Evolutionary conservation across 148 eudicot genomes (phyloP).

Genomic region (Pouteria glomerata): DNA sequence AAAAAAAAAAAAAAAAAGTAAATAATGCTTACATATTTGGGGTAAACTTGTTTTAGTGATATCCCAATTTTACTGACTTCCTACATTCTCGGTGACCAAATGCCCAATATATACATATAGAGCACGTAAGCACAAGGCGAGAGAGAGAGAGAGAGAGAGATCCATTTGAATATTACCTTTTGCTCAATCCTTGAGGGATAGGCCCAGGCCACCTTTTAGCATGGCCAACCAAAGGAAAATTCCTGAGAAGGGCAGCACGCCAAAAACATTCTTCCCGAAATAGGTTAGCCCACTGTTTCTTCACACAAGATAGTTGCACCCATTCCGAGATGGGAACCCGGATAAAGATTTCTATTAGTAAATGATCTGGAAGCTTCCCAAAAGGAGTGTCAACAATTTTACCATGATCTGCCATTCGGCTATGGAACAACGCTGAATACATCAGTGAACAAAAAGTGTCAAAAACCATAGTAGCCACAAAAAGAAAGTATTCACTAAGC

Average conservation of each 20-base stretch:
- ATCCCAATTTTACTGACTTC: background rate
- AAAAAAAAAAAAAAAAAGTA: background rate
- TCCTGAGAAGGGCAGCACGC: conserved; percentile 61
- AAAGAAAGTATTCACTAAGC: no score
- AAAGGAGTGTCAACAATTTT: conserved; percentile 33
- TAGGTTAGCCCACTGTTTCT: conserved; percentile 61
- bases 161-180: conserved; percentile 35
- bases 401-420: conserved; percentile 21
- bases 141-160: background rate
- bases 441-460: background rate
- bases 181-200: conserved; percentile 64
- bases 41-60: background rate
- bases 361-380: conserved; percentile 67
- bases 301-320: conserved; percentile 52
- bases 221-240: conserved; percentile 42
- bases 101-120: background rate
- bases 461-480: no score
- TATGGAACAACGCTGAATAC: background rate
- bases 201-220: conserved; percentile 80
- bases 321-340: conserved; percentile 66
- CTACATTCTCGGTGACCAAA: background rate
- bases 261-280: conserved; percentile 58
- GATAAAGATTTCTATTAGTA: conserved; percentile 62
- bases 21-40: background rate
- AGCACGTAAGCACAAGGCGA: no score